phyloP scores from a whole-genome alignment of 768 basidiomycete genomes.

The Boletus rubropictus region DNA sequence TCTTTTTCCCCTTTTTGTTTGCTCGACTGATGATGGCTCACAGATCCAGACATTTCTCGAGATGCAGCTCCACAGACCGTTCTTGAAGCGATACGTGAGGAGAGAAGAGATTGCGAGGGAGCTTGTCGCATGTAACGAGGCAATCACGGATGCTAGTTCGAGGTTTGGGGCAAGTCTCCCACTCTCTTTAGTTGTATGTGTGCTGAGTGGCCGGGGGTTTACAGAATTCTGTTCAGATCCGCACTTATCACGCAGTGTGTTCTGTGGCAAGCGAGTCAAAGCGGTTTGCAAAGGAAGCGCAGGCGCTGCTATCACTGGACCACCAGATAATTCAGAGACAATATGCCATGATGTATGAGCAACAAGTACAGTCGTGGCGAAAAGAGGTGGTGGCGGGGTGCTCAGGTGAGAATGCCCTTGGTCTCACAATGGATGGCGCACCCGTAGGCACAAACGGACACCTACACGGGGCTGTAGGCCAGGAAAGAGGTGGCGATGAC shows the following conservation, averaged over 20 bases:
- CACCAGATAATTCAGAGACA: constrained; percentile 13
- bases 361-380: constrained; percentile 1
- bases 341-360: constrained; percentile 6
- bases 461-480: neutral
- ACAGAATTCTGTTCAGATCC: constrained; percentile 45
- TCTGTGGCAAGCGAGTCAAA: constrained; percentile 28
- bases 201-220: neutral
- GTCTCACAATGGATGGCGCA: neutral
- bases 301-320: constrained; percentile 15
- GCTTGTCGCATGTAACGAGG: constrained; percentile 47
- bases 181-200: neutral
- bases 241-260: constrained; percentile 49
- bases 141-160: constrained; percentile 42
- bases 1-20: too few species aligned
- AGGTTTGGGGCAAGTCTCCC: constrained; percentile 21
- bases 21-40: neutral
- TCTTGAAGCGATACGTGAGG: constrained; percentile 73
- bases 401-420: constrained; percentile 7
- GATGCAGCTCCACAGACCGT: constrained; percentile 61
- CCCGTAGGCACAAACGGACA: neutral
- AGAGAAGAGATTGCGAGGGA: constrained; percentile 60
- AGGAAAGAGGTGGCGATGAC: neutral
- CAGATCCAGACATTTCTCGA: constrained; percentile 50
- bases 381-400: neutral
- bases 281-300: constrained; percentile 18